Evolutionary conservation across 805 yeast genomes (phyloP).

Genomic region (Alloascoidea hylecoeti): DNA sequence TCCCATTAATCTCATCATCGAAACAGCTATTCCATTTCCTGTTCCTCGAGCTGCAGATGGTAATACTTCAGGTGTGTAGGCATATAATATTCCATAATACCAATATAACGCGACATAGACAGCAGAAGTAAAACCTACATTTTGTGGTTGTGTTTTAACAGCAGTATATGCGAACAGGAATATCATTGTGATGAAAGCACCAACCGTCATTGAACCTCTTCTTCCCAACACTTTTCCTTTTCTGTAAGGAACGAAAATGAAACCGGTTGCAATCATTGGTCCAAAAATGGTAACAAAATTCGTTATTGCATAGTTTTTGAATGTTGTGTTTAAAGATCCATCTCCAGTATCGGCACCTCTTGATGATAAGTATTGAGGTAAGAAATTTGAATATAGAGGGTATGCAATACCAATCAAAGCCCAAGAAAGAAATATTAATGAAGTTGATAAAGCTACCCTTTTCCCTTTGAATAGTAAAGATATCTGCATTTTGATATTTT

Average conservation of each 20-base stretch:
- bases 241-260: no score
- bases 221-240: no score
- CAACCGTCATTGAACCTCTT: conserved; percentile 39
- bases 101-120: conserved; percentile 11
- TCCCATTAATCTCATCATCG: conserved; percentile 23
- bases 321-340: conserved; percentile 12
- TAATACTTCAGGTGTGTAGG: conserved; percentile 34
- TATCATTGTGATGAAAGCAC: conserved; percentile 39
- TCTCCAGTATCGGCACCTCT: conserved; percentile 27
- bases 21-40: conserved; percentile 31
- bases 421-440: conserved; percentile 38
- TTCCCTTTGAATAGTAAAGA: conserved; percentile 32
- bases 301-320: conserved; percentile 20
- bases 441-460: conserved; percentile 27
- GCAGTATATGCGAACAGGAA: conserved; percentile 51
- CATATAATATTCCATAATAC: conserved; percentile 29
- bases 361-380: conserved; percentile 34
- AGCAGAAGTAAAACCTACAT: conserved; percentile 29
- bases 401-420: conserved; percentile 43
- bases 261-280: conserved; percentile 26
- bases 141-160: conserved; percentile 38
- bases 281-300: conserved; percentile 35
- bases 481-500: no score
- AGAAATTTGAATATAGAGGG: conserved; percentile 38
- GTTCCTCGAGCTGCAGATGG: conserved; percentile 23